phyloP scores from a whole-genome alignment of 768 basidiomycete species.

The Amanita brunnescens region DNA sequence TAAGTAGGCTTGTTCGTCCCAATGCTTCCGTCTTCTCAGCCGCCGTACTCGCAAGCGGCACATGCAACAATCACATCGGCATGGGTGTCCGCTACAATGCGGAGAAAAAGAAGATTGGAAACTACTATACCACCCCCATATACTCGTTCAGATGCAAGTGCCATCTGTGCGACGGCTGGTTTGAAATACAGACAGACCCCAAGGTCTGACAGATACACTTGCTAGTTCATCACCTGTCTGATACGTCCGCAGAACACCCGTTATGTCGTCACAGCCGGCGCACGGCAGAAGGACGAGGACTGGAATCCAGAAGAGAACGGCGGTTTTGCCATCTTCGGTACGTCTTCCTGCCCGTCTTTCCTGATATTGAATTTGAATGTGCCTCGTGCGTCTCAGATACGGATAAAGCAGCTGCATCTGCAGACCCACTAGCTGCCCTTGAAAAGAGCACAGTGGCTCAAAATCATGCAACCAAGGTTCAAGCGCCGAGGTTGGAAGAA shows the following conservation, averaged over 20 bases:
- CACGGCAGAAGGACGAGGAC: constrained; percentile 90
- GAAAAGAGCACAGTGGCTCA: constrained; percentile 85
- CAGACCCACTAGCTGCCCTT: constrained; percentile 79
- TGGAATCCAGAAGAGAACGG: constrained; percentile 98
- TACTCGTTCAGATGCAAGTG: constrained; percentile 97
- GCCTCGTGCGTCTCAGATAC: constrained; percentile 68
- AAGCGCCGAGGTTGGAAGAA: constrained; percentile 73
- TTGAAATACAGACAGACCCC: constrained; percentile 96
- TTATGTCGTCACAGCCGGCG: constrained; percentile 88
- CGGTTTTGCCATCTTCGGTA: constrained; percentile 83
- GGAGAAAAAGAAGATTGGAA: constrained; percentile 95
- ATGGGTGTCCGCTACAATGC: constrained; percentile 99
- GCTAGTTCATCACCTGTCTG: neutral
- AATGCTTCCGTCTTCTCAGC: neutral
- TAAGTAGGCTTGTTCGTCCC: constrained; percentile 25
- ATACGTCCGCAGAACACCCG: constrained; percentile 67
- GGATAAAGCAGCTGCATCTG: constrained; percentile 49
- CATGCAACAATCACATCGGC: constrained; percentile 94
- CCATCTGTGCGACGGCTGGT: constrained; percentile 93
- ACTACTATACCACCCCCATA: constrained; percentile 92
- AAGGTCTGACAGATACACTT: constrained; percentile 45
- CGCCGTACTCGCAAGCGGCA: constrained; percentile 75
- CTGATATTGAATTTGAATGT: no score
- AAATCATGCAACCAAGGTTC: constrained; percentile 60
- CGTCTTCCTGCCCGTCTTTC: constrained; percentile 11